Evolutionary conservation across 805 yeast species (phyloP), one percentile per base, ranked within the genome.

Genomic region (Pichia membranifaciens): DNA sequence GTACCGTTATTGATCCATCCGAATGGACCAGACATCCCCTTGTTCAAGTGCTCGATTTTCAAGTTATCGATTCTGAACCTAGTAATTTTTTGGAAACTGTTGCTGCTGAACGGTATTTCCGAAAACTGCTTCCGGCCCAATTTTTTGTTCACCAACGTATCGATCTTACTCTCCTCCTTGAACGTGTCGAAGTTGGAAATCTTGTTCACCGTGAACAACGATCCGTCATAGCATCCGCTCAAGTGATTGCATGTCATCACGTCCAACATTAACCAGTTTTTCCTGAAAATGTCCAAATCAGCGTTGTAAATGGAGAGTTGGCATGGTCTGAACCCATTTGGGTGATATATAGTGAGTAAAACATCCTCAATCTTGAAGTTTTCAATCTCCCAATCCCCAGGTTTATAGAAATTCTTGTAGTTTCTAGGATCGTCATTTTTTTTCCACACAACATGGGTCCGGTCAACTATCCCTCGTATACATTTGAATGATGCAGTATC

Each of bases 1-100:
- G 81, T 81, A 13, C 99, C 99, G 51, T 78, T 75, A 5, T 87
- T 81, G 47, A 93, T 91, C 99, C 99, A 93, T 6, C 98, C 97
- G 65, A 93, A 88, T 12, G 98, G 96, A 0, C 99, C 99, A 46
- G 82, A 81, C 48, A 87, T 75, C 0, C 97, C 98, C 1, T 87
- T 78, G 60, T 93, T 93, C 49, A 93, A 67, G 65, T 93, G 98
- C 55, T 91, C 96, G 34, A 93, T 76, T 59, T 81, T 82, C 47
- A 93, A 75, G 25, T 88, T 81, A 61, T 93, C 98, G 33, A 90
- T 83, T 43, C 98, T 70, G 51, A 88, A 73, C 38, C 96, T 72
- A 1, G 91, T 87, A 12, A 85, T 78, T 48, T 82, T 72, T 51
- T 74, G 41, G 44, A 58, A 53, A 34, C 54, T 48, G 15, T 53